Base-by-base conservation (phyloP, 208 protist genomes). In the Tetramitus jugosus region DNA sequence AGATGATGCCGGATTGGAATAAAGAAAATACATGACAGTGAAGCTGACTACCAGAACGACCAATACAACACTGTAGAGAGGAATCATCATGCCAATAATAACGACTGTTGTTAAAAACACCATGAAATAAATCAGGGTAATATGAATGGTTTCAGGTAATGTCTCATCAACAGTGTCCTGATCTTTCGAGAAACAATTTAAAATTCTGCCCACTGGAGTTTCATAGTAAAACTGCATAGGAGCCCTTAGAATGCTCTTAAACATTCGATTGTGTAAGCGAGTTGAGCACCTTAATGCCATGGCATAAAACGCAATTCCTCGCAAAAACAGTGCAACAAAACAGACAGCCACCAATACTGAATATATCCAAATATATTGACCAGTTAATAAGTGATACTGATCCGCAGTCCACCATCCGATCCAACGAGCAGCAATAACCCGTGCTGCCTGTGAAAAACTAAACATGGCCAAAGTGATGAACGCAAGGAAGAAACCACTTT, bases 121-220 rank as follows among this genome's bases (percentile, higher is more conserved):
- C 64, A 69, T 69, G 14, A 69, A 69, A 20, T 69, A 69, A 20
- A 69, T 52, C 43, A 69, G 10, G 40, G 64, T 69, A 10, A 69
- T 69, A 20, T 69, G 64, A 42, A 20, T 20, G 64, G 20, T 20
- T 10, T 69, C 64, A 26, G 43, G 67, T 23, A 74, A 29, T 23
- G 3, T 3, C 49, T 29, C 3, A 31, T 74, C 67, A 37, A 37
- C 17, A n/a, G 49, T 60, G 67, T 74, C 17, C n/a, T 74, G 67
- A 31, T 98, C 95, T 60, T 91, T 91, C 17, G 85, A 89, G 81
- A 98, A 98, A 20, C 96, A 87, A 79, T 97, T 97, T 8, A 98
- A 52, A 40, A 98, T 89, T 33, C 95, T 88, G 3, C 96, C 96
- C 0, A 91, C 17, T 0, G 94, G 95, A 2, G 91, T 98, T 2